phyloP scores from a whole-genome alignment of 129 eudicot species.

The Helianthus annuus region DNA sequence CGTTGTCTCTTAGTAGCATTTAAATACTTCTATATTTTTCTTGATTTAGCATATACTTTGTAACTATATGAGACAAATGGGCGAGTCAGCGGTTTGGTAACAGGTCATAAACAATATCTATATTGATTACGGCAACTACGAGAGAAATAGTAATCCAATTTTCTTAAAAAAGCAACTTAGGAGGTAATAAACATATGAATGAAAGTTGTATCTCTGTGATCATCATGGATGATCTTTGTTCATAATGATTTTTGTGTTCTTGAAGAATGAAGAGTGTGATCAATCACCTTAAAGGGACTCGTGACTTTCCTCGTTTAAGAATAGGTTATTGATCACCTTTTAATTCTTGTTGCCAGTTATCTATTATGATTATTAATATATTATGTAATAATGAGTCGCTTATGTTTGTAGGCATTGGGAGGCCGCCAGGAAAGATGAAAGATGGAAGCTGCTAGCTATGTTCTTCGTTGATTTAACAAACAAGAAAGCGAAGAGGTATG shows the following conservation, averaged over 20 bases:
- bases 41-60: not conserved
- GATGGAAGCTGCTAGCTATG: constrained; percentile 79
- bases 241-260: constrained; percentile 14
- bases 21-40: not conserved
- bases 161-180: not conserved
- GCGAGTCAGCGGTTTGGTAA: not conserved
- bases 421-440: constrained; percentile 97
- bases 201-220: not conserved
- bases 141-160: not conserved
- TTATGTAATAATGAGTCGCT: constrained; percentile 4
- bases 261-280: constrained; percentile 92
- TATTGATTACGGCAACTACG: not conserved
- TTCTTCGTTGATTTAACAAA: constrained; percentile 73
- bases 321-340: constrained; percentile 53
- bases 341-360: not conserved
- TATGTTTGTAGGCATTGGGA: constrained; percentile 67
- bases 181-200: not conserved
- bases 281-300: constrained; percentile 79
- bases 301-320: constrained; percentile 89
- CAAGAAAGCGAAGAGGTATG: constrained; percentile 87
- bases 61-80: not conserved
- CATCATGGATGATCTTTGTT: constrained; percentile 3
- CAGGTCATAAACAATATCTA: not conserved
- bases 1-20: not conserved
- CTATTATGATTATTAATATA: not conserved